Conservation (phyloP, 73 alveolate genomes). For the Symbiodinium natans region DNA sequence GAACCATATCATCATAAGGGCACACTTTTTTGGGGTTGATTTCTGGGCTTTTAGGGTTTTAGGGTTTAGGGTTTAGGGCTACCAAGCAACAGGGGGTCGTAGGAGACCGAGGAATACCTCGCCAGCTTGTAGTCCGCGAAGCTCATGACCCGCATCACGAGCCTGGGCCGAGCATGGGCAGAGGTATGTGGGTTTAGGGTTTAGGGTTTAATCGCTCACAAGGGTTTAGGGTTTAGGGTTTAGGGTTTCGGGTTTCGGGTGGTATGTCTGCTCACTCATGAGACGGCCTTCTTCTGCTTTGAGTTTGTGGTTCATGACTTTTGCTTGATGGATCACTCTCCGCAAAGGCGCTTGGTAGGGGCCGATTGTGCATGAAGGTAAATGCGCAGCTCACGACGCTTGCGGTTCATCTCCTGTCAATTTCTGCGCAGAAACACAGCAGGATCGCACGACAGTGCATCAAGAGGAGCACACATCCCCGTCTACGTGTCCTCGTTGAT, state of each 20-base stretch:
- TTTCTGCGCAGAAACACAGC: too few relatives aligned
- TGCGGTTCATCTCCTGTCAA: slow-evolving; percentile 30
- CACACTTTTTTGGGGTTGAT: too few relatives aligned
- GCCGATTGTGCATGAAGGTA: slow-evolving; percentile 48
- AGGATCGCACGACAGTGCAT: too few relatives aligned
- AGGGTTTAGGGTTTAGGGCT: background rate
- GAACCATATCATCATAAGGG: too few relatives aligned
- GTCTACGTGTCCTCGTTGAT: slow-evolving; percentile 48
- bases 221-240: too few relatives aligned
- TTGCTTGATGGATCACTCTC: too few relatives aligned
- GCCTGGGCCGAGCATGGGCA: background rate
- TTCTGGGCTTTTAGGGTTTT: too few relatives aligned
- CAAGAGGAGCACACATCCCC: too few relatives aligned
- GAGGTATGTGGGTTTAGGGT: too few relatives aligned
- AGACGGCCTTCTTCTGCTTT: background rate
- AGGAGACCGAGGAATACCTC: slow-evolving; percentile 61
- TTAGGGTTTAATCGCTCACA: background rate
- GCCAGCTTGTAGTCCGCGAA: slow-evolving; percentile 82
- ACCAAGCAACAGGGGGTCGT: background rate
- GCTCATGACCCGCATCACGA: slow-evolving; percentile 87
- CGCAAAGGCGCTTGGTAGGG: background rate
- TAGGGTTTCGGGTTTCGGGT: too few relatives aligned
- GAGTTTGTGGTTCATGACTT: too few relatives aligned
- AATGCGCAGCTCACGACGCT: slow-evolving; percentile 74
- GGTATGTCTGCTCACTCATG: background rate